phyloP scores from a whole-genome alignment of 768 basidiomycete species.

The Neoboletus magnificus region DNA sequence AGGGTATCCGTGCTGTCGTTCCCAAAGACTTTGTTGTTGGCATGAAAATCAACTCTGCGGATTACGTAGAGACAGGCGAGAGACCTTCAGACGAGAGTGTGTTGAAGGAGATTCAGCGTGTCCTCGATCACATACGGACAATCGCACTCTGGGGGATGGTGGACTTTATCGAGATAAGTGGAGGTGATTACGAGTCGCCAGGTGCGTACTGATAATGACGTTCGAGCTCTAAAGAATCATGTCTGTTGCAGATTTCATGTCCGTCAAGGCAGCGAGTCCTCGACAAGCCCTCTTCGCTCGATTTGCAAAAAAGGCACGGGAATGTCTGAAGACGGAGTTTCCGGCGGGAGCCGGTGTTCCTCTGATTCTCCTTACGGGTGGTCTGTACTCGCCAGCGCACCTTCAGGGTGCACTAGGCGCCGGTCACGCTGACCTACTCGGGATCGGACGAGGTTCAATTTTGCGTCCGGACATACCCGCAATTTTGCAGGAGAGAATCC shows the following conservation, averaged over 20 bases:
- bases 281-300: conserved; percentile 73
- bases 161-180: conserved; percentile 87
- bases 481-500: conserved; percentile 27
- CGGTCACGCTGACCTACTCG: conserved; percentile 68
- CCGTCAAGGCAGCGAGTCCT: conserved; percentile 15
- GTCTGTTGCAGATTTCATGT: conserved; percentile 43
- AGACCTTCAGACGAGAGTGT: conserved; percentile 32
- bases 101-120: conserved; percentile 33
- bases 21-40: conserved; percentile 66
- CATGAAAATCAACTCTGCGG: conserved; percentile 77
- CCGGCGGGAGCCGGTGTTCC: conserved; percentile 37
- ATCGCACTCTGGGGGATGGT: conserved; percentile 64
- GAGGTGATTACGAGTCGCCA: conserved; percentile 81
- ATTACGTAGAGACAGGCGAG: conserved; percentile 49
- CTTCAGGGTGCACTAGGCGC: conserved; percentile 51
- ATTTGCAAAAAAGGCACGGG: conserved; percentile 59
- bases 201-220: conserved; percentile 37
- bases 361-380: conserved; percentile 77
- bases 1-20: conserved; percentile 50
- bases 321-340: conserved; percentile 38
- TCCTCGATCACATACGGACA: conserved; percentile 55
- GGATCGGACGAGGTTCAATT: conserved; percentile 68
- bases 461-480: conserved; percentile 59
- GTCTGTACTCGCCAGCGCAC: conserved; percentile 58
- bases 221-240: not conserved